phyloP scores from a whole-genome alignment of 352 stramenopile species.

The Globisporangium echinulatum region DNA sequence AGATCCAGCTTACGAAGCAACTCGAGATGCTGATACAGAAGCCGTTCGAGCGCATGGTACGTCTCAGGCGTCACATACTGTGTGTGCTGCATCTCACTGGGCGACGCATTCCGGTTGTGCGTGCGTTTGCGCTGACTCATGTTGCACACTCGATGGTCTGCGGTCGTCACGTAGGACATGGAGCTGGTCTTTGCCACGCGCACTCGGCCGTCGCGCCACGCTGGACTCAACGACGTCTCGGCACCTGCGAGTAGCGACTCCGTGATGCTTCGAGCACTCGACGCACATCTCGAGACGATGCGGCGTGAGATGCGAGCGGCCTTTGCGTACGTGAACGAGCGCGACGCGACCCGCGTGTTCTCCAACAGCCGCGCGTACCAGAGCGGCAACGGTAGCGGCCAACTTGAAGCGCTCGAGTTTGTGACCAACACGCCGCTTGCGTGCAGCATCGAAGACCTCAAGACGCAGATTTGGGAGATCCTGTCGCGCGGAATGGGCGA shows the following conservation, averaged over 20 bases:
- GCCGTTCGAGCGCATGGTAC: background rate
- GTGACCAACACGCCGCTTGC: constrained; percentile 4
- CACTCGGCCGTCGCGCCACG: background rate
- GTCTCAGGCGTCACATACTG: background rate
- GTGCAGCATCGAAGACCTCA: background rate
- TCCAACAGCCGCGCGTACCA: constrained; percentile 9
- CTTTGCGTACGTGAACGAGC: background rate
- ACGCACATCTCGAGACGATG: background rate
- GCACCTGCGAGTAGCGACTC: background rate
- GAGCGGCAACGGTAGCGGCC: background rate
- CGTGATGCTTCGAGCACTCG: background rate
- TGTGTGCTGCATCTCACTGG: background rate
- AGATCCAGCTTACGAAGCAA: constrained; percentile 37
- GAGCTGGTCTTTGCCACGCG: background rate
- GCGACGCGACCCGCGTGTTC: constrained; percentile 1
- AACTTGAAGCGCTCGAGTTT: constrained; percentile 4
- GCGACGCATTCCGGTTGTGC: background rate
- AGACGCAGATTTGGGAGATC: background rate
- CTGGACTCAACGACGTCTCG: background rate
- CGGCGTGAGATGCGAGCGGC: background rate
- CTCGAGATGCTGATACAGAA: constrained; percentile 35
- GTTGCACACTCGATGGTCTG: too few species aligned
- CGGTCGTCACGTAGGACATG: background rate
- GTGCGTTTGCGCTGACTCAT: background rate
- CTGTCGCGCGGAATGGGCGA: background rate